Base-by-base conservation (phyloP, 2,329 filamentous ascomycete species). In the Didymella segeticola region DNA sequence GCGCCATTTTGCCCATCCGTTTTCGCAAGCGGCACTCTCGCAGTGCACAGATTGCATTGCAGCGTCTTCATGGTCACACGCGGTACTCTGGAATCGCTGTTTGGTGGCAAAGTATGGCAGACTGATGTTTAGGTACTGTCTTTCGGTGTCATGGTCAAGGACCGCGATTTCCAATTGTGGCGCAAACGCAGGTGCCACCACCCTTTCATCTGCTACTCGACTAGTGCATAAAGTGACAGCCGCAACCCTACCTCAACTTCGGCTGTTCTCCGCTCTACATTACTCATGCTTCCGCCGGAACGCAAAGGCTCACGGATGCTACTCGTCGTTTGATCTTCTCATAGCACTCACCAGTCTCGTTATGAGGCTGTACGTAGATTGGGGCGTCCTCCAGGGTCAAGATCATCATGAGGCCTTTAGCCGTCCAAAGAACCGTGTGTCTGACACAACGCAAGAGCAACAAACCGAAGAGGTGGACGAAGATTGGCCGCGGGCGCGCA, bases 181-280 rank as follows among this genome's bases (percentile, higher is more conserved):
- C 29, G 55, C 37, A 43, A 47, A 39, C 45, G 37, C 54, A 50
- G 30, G 43, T 31, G 42, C 42, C 45, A 51, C 20, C 33, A 30
- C 41, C 53, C 49, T 55, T 48, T 50, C 45, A 57, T 61, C 43
- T 55, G 26, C 37, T 23, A 29, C 37, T 45, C 23, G 10, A 34
- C 23, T 49, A 54, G 45, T 34, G 45, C 45, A 45, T 45, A n/a
- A 45, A 49, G 12, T 49, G 30, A 47, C 53, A 49, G 22, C 39
- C 38, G 45, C 49, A 46, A 39, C 38, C 31, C 53, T 43, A 51
- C 47, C 53, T 51, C 30, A n/a, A 50, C 53, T 31, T 29, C 43
- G 43, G 30, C 29, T 22, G 11, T 52, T 17, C 43, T 56, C 53
- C 39, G 53, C 29, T 49, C 15, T 17, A 49, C 45, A 36, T 54